phyloP scores from a whole-genome alignment of 192 early-diverging fungal genomes.

The Gonapodya prolifera region DNA sequence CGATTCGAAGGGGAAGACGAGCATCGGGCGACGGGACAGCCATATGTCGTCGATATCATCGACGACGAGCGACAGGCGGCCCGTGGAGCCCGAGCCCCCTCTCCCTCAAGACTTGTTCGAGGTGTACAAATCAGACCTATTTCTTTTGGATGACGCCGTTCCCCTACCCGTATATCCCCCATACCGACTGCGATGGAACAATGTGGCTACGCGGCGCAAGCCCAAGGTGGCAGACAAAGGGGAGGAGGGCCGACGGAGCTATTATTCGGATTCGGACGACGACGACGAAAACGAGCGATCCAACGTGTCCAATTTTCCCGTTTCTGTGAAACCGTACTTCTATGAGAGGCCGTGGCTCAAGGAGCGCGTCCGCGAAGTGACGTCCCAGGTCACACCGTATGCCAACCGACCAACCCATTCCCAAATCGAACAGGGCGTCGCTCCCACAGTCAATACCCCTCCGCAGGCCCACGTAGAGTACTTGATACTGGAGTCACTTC shows the following conservation, averaged over 20 bases:
- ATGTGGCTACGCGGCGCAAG: background rate
- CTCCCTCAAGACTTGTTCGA: background rate
- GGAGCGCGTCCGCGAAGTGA: background rate
- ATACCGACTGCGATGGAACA: background rate
- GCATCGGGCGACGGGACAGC: no score
- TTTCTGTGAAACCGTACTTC: background rate
- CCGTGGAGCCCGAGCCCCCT: background rate
- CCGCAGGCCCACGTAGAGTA: background rate
- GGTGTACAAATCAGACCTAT: background rate
- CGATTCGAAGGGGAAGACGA: no score
- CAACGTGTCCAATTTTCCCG: background rate
- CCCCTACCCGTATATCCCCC: background rate
- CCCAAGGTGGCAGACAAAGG: background rate
- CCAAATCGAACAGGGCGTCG: no score
- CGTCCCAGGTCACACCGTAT: background rate
- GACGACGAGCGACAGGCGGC: no score
- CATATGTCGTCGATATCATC: no score
- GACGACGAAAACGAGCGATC: background rate
- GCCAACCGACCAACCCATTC: background rate
- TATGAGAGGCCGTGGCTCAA: background rate
- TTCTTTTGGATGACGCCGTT: background rate
- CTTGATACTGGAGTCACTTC: background rate
- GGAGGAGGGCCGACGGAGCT: background rate
- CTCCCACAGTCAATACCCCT: background rate
- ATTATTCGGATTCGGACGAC: background rate